These are phyloP conservation scores for Juncus inflexus DNA, from an alignment of 176 grass and related monocot genomes.

Conservation along the genomic window DNA sequence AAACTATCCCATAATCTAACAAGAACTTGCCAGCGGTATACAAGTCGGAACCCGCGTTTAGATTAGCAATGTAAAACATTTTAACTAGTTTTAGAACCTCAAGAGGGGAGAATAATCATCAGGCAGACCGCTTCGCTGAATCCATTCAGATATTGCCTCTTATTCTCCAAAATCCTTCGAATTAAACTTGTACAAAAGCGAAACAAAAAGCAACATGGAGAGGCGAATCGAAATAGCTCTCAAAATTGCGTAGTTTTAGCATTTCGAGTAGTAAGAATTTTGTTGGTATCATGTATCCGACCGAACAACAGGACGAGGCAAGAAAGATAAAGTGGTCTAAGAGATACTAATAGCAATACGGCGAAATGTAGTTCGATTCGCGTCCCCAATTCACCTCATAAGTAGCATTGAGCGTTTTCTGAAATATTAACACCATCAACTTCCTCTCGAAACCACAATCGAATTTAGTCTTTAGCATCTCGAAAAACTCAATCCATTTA, in stretches of 20 bases:
- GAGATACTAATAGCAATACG: slow-evolving; percentile 54
- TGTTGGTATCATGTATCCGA: too few relatives aligned
- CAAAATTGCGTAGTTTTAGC: slow-evolving; percentile 40
- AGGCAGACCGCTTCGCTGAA: slow-evolving; percentile 15
- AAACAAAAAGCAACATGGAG: slow-evolving; percentile 25
- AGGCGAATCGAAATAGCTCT: slow-evolving; percentile 35
- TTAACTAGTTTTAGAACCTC: slow-evolving; percentile 49
- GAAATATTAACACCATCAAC: slow-evolving; percentile 31
- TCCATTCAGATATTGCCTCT: slow-evolving; percentile 29
- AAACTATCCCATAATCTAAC: neutral
- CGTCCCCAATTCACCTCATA: slow-evolving; percentile 18
- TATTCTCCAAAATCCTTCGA: slow-evolving; percentile 25
- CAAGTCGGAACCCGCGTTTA: slow-evolving; percentile 19
- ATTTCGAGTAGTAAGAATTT: slow-evolving; percentile 52
- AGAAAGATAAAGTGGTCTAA: slow-evolving; percentile 54
- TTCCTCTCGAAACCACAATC: slow-evolving; percentile 31
- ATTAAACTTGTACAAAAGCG: slow-evolving; percentile 17
- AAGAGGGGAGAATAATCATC: neutral
- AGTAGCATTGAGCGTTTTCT: slow-evolving; percentile 39
- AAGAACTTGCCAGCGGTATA: slow-evolving; percentile 36
- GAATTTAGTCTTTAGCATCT: slow-evolving; percentile 36
- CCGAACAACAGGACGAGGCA: slow-evolving; percentile 24
- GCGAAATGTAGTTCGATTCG: slow-evolving; percentile 47
- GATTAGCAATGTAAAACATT: slow-evolving; percentile 33
- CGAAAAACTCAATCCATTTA: slow-evolving; percentile 25